Conservation (phyloP, 371 early-diverging fungal genomes). For the Umbelopsis sp. region DNA sequence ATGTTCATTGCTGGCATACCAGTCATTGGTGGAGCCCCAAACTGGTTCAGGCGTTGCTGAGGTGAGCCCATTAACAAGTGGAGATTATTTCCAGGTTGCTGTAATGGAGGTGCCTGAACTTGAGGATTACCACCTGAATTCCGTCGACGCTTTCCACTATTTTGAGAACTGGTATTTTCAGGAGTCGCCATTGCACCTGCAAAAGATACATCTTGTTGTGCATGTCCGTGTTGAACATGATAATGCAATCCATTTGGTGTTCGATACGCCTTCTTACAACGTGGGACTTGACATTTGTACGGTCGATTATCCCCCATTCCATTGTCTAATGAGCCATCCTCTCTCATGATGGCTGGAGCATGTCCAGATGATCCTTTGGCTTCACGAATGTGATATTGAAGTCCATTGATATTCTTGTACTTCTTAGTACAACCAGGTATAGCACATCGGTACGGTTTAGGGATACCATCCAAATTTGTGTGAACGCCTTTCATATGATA, state of each 20-base stretch:
- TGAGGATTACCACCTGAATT: neutral
- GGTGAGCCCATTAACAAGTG: constrained; percentile 13
- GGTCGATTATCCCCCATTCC: constrained; percentile 26
- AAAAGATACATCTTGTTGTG: constrained; percentile 21
- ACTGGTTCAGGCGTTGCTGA: constrained; percentile 1
- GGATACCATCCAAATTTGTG: constrained; percentile 44
- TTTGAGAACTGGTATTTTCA: neutral
- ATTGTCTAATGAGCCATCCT: constrained; percentile 27
- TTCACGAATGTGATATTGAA: constrained; percentile 90
- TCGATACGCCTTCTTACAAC: constrained; percentile 12
- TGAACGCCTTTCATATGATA: constrained; percentile 73
- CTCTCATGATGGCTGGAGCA: constrained; percentile 24
- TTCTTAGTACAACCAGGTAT: constrained; percentile 81
- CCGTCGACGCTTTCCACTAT: constrained; percentile 8
- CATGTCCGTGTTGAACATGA: constrained; percentile 46
- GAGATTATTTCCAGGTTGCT: constrained; percentile 16
- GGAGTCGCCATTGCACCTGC: neutral
- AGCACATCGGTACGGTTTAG: constrained; percentile 81
- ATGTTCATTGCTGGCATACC: neutral
- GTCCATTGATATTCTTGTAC: constrained; percentile 97
- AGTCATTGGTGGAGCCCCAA: neutral
- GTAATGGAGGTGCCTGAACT: constrained; percentile 11
- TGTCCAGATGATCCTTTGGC: constrained; percentile 68
- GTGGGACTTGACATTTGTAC: constrained; percentile 41
- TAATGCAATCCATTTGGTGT: constrained; percentile 19